Percentiles rank a stretch among this genome's conserved stretches.
Evolutionary conservation across 441 rosid species (phyloP).

Genomic region (Manihot esculenta): DNA sequence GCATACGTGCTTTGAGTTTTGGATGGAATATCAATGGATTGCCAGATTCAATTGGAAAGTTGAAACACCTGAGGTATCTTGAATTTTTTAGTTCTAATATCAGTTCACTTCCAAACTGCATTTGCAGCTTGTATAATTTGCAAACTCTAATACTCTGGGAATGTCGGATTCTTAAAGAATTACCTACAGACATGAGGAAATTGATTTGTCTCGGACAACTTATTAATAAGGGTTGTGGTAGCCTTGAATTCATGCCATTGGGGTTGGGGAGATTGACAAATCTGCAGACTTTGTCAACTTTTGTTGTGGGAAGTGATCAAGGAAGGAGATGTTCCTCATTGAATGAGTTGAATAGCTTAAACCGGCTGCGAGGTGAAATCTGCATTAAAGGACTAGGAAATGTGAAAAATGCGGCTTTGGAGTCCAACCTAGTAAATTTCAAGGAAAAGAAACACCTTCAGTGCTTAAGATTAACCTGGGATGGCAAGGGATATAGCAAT

Average conservation of each 20-base stretch:
- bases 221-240: conserved; percentile 3
- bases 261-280: conserved; percentile 23
- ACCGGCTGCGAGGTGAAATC: conserved; percentile 16
- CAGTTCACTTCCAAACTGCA: neutral
- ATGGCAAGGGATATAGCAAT: neutral
- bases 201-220: conserved; percentile 25
- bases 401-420: too few species aligned
- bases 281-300: conserved; percentile 15
- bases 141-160: neutral
- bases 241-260: conserved; percentile 7
- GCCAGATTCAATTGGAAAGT: neutral
- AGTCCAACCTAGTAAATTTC: conserved; percentile 13
- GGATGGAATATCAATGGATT: neutral
- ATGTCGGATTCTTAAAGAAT: neutral
- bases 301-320: conserved; percentile 2
- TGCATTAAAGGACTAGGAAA: too few species aligned
- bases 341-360: conserved; percentile 13
- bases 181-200: conserved; percentile 19
- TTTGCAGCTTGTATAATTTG: neutral
- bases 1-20: too few species aligned
- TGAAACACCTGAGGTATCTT: conserved; percentile 16
- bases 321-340: too few species aligned
- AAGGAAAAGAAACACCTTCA: conserved; percentile 18
- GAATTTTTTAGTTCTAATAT: neutral
- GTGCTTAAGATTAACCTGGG: conserved; percentile 16